These are phyloP conservation scores for Lasiosphaeris hirsuta DNA, from an alignment of 495 filamentous ascomycete species.

Conservation along the genomic window DNA sequence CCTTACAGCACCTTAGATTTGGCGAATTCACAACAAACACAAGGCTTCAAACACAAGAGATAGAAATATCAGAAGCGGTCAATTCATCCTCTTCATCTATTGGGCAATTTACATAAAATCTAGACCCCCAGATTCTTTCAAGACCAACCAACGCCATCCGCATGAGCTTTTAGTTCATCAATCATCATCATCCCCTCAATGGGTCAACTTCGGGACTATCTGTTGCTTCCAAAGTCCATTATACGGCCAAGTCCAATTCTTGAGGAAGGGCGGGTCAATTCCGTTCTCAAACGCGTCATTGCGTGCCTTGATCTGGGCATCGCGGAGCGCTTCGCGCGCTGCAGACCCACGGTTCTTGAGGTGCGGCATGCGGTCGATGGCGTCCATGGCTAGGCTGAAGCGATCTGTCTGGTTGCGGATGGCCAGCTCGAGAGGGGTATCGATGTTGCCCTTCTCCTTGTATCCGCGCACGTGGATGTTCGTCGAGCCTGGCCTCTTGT, in stretches of 20 bases:
- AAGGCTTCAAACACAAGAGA: too few species aligned
- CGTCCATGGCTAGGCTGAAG: constrained; percentile 68
- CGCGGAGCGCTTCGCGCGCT: constrained; percentile 58
- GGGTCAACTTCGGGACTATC: constrained; percentile 23
- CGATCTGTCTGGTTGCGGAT: constrained; percentile 69
- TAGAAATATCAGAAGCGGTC: too few species aligned
- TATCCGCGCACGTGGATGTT: constrained; percentile 71
- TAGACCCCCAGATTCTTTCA: not conserved
- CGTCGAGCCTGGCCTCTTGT: constrained; percentile 62
- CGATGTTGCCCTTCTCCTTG: constrained; percentile 75
- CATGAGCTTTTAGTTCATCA: not conserved
- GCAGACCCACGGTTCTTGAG: constrained; percentile 56
- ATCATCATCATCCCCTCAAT: not conserved
- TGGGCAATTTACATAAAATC: too few species aligned
- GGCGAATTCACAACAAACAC: too few species aligned
- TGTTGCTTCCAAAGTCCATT: constrained; percentile 24
- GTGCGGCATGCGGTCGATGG: constrained; percentile 59
- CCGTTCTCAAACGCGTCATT: constrained; percentile 62
- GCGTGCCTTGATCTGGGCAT: constrained; percentile 54
- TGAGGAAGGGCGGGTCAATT: constrained; percentile 62
- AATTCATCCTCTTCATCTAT: too few species aligned
- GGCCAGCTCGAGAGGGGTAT: constrained; percentile 69
- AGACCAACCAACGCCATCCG: not conserved
- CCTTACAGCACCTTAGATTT: too few species aligned
- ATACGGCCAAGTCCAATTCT: constrained; percentile 62